These are phyloP conservation scores for Sporisorium graminicola DNA, from an alignment of 1,284 basidiomycete genomes.

Conservation along the genomic window DNA sequence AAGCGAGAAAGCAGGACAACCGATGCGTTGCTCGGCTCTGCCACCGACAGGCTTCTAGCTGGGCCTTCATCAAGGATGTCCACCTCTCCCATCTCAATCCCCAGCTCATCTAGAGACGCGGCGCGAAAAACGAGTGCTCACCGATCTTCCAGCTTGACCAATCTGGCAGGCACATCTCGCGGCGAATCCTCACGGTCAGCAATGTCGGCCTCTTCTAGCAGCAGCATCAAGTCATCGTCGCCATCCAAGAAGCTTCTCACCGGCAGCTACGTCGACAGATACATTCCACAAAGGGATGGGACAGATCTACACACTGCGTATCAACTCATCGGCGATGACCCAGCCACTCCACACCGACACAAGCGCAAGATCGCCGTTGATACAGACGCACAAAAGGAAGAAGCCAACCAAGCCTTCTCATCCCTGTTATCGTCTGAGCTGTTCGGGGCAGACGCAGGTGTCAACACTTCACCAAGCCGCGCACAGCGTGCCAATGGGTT, in stretches of 20 bases:
- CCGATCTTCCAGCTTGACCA: conserved; percentile 50
- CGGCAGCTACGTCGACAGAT: conserved; percentile 58
- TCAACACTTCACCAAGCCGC: conserved; percentile 35
- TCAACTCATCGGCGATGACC: conserved; percentile 71
- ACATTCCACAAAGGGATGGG: conserved; percentile 74
- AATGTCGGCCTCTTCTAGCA: conserved; percentile 22
- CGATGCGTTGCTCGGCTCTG: conserved; percentile 27
- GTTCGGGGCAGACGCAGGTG: conserved; percentile 68
- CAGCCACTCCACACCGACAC: conserved; percentile 58
- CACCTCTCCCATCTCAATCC: conserved; percentile 34
- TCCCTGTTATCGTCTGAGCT: conserved; percentile 73
- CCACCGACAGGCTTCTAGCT: conserved; percentile 36
- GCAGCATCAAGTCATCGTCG: conserved; percentile 31
- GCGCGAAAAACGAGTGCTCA: conserved; percentile 27
- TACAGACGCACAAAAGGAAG: conserved; percentile 62
- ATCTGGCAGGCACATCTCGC: conserved; percentile 25
- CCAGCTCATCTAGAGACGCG: conserved; percentile 28
- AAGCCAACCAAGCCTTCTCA: conserved; percentile 73
- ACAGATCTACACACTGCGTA: conserved; percentile 73
- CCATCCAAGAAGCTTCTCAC: conserved; percentile 39
- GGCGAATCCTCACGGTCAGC: conserved; percentile 34
- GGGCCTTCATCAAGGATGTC: conserved; percentile 15
- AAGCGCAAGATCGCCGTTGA: conserved; percentile 62
- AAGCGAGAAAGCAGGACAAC: conserved; percentile 34
- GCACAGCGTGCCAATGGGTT: conserved; percentile 31